Percentiles rank a stretch among this genome's conserved stretches.
Evolutionary conservation across 208 protist genomes (phyloP).

Genomic region (Kentomonas sorsogonicus): DNA sequence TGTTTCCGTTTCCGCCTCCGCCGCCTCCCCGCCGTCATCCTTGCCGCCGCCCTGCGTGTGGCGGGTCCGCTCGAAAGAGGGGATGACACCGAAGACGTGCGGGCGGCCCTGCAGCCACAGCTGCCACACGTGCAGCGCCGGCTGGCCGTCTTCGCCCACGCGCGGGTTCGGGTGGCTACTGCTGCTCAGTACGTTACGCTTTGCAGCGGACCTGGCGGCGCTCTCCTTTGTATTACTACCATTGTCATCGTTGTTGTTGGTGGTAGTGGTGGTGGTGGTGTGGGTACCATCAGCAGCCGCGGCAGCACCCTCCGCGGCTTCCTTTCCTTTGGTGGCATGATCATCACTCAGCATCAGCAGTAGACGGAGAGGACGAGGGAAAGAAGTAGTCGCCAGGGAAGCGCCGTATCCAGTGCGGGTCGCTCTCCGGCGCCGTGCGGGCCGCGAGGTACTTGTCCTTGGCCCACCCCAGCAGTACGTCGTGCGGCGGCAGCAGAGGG

Average conservation of each 20-base stretch:
- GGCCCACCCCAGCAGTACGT: conserved; percentile 22
- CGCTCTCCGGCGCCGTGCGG: conserved; percentile 1
- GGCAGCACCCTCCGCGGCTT: too few species aligned
- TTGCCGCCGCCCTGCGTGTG: background rate
- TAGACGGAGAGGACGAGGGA: too few species aligned
- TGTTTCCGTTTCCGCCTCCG: too few species aligned
- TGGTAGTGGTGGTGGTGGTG: background rate
- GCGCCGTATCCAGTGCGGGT: conserved; percentile 9
- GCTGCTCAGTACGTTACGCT: background rate
- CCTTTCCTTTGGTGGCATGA: too few species aligned
- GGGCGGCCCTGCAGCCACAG: conserved; percentile 1
- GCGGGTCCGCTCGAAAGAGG: conserved; percentile 13
- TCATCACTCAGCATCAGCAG: too few species aligned
- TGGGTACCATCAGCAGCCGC: too few species aligned
- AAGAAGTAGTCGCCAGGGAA: too few species aligned
- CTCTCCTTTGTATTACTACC: background rate
- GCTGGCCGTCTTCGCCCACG: background rate
- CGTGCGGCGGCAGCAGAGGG: too few species aligned
- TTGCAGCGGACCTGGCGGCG: too few species aligned
- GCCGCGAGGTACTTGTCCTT: conserved; percentile 18
- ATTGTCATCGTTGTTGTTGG: background rate
- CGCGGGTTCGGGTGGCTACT: background rate
- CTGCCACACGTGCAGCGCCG: background rate
- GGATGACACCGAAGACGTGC: conserved; percentile 15
- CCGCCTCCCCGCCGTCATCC: background rate